These are phyloP conservation scores for Cardamine chenopodiifolia DNA, from an alignment of 345 rosid genomes.

Conservation along the genomic window DNA sequence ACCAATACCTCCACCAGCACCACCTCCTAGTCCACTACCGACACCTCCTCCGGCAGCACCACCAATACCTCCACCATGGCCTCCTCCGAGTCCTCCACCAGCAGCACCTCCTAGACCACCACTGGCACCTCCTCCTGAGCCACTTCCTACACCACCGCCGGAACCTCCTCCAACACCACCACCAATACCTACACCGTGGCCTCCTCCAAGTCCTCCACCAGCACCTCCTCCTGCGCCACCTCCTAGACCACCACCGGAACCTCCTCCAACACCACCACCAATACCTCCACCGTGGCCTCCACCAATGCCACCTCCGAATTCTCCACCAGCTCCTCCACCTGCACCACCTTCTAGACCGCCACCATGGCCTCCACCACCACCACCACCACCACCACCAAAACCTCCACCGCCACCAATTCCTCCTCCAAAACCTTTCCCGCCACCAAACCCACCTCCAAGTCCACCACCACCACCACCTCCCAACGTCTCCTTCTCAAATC, in stretches of 20 bases:
- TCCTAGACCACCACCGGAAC: constrained; percentile 31
- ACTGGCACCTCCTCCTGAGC: too few relatives aligned
- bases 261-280: constrained; percentile 27
- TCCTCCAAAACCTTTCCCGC: constrained; percentile 40
- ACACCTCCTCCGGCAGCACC: constrained; percentile 1
- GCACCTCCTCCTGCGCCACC: constrained; percentile 20
- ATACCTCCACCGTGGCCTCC: neutral
- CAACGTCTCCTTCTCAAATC: constrained; percentile 41
- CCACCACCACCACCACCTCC: constrained; percentile 39
- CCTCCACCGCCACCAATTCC: constrained; percentile 43
- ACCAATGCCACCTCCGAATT: constrained; percentile 21
- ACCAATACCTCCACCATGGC: neutral
- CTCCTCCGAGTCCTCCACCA: neutral
- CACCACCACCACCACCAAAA: constrained; percentile 32
- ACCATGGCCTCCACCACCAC: neutral
- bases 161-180: neutral
- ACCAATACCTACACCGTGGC: neutral
- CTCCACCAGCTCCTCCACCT: constrained; percentile 28
- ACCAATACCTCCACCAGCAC: constrained; percentile 20
- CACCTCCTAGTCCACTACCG: constrained; percentile 26
- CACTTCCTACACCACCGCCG: constrained; percentile 29
- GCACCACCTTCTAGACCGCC: constrained; percentile 15
- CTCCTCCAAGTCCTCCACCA: constrained; percentile 13
- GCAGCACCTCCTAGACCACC: constrained; percentile 4
- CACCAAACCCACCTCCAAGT: constrained; percentile 45